Conservation (phyloP, 2,329 filamentous ascomycete species). For the Phaeomoniella chlamydospora region DNA sequence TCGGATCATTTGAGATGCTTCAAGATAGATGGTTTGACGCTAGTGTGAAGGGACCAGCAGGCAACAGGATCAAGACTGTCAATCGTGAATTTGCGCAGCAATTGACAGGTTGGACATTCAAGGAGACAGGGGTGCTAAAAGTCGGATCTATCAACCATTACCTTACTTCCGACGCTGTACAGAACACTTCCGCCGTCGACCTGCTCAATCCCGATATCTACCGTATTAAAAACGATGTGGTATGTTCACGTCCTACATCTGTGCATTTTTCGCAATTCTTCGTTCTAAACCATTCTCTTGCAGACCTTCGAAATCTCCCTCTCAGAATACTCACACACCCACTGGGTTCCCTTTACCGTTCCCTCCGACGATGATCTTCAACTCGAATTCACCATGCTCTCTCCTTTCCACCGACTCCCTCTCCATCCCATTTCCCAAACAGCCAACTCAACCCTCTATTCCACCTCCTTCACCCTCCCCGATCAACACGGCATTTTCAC, state of each 20-base stretch:
- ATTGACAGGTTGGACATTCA: slow-evolving; percentile 88
- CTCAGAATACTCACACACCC: slow-evolving; percentile 67
- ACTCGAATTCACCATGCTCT: slow-evolving; percentile 97
- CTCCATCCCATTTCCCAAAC: slow-evolving; percentile 46
- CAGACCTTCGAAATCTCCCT: slow-evolving; percentile 78
- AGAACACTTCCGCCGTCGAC: slow-evolving; percentile 32
- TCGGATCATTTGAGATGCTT: slow-evolving; percentile 77
- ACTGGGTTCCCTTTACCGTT: slow-evolving; percentile 59
- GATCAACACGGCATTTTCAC: slow-evolving; percentile 99
- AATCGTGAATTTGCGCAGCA: slow-evolving; percentile 79
- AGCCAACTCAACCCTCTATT: slow-evolving; percentile 57
- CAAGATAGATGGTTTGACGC: slow-evolving; percentile 81
- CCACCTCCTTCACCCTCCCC: slow-evolving; percentile 63
- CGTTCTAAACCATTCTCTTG: not conserved
- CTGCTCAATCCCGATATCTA: slow-evolving; percentile 70
- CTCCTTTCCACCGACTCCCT: slow-evolving; percentile 81
- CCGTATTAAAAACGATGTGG: slow-evolving; percentile 90
- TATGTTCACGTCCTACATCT: slow-evolving; percentile 36
- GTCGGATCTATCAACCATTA: slow-evolving; percentile 75
- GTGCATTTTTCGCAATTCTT: not conserved
- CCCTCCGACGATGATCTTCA: slow-evolving; percentile 62
- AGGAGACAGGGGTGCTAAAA: slow-evolving; percentile 79
- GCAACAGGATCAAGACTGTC: slow-evolving; percentile 46
- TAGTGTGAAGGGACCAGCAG: slow-evolving; percentile 45
- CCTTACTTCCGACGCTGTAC: slow-evolving; percentile 36